phyloP scores from a whole-genome alignment of 2,329 filamentous ascomycete genomes.

The Cladorrhinum sp. region DNA sequence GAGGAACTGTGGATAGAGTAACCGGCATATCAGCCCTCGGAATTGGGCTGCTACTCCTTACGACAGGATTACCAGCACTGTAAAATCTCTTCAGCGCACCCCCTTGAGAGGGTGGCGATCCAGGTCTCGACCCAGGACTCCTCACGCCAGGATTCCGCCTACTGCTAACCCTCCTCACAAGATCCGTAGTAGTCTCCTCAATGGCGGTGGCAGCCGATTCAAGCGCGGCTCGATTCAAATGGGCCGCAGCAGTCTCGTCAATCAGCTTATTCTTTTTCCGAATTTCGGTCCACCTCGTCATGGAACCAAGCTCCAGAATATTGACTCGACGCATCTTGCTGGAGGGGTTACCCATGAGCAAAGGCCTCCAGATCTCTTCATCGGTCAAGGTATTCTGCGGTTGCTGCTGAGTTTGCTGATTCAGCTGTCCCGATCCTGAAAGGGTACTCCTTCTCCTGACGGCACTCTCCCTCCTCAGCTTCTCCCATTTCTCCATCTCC shows the following conservation, averaged over 20 bases:
- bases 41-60: constrained; percentile 2
- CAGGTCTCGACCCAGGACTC: neutral
- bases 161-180: constrained; percentile 36
- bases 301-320: constrained; percentile 64
- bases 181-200: constrained; percentile 29
- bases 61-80: constrained; percentile 9
- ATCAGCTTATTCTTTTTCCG: constrained; percentile 57
- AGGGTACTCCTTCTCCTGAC: constrained; percentile 34
- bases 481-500: constrained; percentile 53
- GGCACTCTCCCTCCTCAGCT: constrained; percentile 48
- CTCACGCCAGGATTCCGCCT: constrained; percentile 23
- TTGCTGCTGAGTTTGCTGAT: neutral
- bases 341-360: constrained; percentile 69
- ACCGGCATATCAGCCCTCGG: neutral
- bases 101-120: neutral
- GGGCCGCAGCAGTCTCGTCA: constrained; percentile 37
- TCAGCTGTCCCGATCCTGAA: neutral
- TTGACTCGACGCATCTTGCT: constrained; percentile 68
- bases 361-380: constrained; percentile 63
- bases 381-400: constrained; percentile 39
- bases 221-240: constrained; percentile 37
- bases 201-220: constrained; percentile 33
- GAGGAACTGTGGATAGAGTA: neutral
- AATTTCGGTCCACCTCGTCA: constrained; percentile 73
- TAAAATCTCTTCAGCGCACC: constrained; percentile 4